Conservation (phyloP, 1,139 yeast genomes). For the Zygoascus hellenicus region DNA sequence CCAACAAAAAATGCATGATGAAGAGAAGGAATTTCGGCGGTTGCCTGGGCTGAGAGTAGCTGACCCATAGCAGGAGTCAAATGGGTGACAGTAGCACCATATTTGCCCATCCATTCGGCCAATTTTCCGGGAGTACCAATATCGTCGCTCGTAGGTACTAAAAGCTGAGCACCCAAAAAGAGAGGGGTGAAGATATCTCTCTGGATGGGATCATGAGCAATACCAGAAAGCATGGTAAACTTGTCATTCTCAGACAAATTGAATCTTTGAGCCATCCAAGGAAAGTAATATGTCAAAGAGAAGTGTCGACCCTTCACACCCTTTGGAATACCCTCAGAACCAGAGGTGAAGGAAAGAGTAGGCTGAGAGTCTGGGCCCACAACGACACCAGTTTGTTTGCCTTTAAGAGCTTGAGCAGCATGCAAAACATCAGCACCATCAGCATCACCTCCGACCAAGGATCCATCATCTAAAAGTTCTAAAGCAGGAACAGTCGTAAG, state of each 20-base stretch:
- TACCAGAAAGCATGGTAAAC: conserved; percentile 97
- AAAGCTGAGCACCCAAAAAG: conserved; percentile 85
- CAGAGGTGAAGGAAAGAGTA: conserved; percentile 94
- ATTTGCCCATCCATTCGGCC: conserved; percentile 94
- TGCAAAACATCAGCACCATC: conserved; percentile 47
- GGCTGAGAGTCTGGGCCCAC: conserved; percentile 99
- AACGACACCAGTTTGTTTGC: conserved; percentile 71
- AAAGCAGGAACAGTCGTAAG: conserved; percentile 70
- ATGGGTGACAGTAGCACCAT: conserved; percentile 93
- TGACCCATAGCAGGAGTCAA: conserved; percentile 99
- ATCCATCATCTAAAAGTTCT: conserved; percentile 72
- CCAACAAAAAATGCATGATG: conserved; percentile 99
- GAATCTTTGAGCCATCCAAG: conserved; percentile 94
- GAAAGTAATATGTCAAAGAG: conserved; percentile 93
- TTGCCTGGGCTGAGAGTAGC: conserved; percentile 89
- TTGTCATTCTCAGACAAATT: conserved; percentile 71
- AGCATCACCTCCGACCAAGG: conserved; percentile 53
- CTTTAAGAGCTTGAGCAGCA: conserved; percentile 42
- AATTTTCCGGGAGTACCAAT: conserved; percentile 97
- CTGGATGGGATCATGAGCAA: conserved; percentile 98
- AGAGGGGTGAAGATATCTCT: conserved; percentile 98
- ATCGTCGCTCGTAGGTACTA: conserved; percentile 94
- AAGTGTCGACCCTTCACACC: conserved; percentile 98
- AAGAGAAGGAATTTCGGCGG: conserved; percentile 76
- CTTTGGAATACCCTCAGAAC: conserved; percentile 97